These are phyloP conservation scores for Ploettnerulaceae sp. DNA, from an alignment of 2,329 filamentous ascomycete species.

Conservation along the genomic window DNA sequence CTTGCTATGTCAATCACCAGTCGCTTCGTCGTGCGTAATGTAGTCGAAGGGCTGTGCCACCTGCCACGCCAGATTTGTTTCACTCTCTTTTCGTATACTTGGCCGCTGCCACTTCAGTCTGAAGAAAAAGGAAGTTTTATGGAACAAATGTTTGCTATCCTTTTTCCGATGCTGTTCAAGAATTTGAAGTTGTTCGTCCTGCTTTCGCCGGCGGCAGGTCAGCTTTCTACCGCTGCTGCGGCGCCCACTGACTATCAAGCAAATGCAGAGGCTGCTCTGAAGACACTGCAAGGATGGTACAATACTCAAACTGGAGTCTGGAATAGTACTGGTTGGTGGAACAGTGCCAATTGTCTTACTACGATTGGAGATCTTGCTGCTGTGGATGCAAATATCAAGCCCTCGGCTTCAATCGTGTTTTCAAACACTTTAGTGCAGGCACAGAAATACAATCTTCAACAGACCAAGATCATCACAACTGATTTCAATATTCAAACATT, in stretches of 20 bases:
- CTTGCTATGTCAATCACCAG: constrained; percentile 13
- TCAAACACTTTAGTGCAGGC: constrained; percentile 38
- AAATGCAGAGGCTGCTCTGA: constrained; percentile 34
- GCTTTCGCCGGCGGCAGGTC: constrained; percentile 4
- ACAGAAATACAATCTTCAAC: constrained; percentile 26
- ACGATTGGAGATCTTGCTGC: constrained; percentile 48
- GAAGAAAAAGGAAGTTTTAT: too few relatives aligned
- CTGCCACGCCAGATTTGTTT: constrained; percentile 13
- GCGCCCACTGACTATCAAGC: constrained; percentile 15
- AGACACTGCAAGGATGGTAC: constrained; percentile 57
- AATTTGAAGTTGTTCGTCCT: constrained; percentile 7
- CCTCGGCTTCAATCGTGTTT: constrained; percentile 38
- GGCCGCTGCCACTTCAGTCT: background rate
- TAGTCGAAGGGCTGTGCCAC: constrained; percentile 12
- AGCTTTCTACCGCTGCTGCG: background rate
- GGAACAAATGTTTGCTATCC: too few relatives aligned
- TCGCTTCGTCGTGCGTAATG: constrained; percentile 10
- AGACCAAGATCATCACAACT: constrained; percentile 24
- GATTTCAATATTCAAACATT: constrained; percentile 24
- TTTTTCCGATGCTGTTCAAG: constrained; percentile 10
- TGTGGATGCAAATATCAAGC: constrained; percentile 33
- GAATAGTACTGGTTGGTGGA: constrained; percentile 68
- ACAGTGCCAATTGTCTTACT: constrained; percentile 62
- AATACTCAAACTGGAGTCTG: constrained; percentile 56
- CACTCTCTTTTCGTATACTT: constrained; percentile 12